These are phyloP conservation scores for Hericium alpestre DNA, from an alignment of 768 basidiomycete genomes.

Conservation along the genomic window DNA sequence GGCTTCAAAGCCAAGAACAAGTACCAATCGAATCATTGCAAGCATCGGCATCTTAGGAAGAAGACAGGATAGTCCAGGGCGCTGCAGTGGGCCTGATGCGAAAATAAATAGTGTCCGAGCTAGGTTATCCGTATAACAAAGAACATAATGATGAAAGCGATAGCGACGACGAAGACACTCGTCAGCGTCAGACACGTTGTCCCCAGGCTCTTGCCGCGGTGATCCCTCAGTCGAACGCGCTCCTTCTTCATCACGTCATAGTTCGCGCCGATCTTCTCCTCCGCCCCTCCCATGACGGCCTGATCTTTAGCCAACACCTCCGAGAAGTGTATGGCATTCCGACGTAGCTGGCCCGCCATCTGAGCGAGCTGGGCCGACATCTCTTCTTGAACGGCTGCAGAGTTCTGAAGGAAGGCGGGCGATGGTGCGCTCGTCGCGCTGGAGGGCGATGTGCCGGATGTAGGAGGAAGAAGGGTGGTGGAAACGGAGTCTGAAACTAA, in stretches of 20 bases:
- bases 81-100: too few relatives aligned
- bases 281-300: constrained; percentile 52
- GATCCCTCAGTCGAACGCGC: constrained; percentile 36
- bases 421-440: constrained; percentile 12
- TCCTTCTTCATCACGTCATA: constrained; percentile 58
- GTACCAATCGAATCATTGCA: too few relatives aligned
- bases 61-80: too few relatives aligned
- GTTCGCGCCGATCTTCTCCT: constrained; percentile 67
- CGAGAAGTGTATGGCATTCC: constrained; percentile 74
- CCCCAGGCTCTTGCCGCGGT: constrained; percentile 35
- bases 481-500: constrained; percentile 14
- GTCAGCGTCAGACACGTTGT: constrained; percentile 45
- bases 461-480: constrained; percentile 21
- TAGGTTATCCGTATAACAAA: constrained; percentile 57
- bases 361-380: constrained; percentile 63
- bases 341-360: constrained; percentile 84
- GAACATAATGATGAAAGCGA: constrained; percentile 65
- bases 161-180: constrained; percentile 49
- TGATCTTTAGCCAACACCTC: constrained; percentile 66
- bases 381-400: constrained; percentile 55
- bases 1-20: too few relatives aligned
- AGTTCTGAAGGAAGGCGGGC: constrained; percentile 39
- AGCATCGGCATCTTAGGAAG: too few relatives aligned
- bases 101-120: neutral
- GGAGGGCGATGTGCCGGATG: constrained; percentile 15